These are phyloP conservation scores for Quercus berberidifolia DNA, from an alignment of 306 rosid genomes.

Conservation along the genomic window DNA sequence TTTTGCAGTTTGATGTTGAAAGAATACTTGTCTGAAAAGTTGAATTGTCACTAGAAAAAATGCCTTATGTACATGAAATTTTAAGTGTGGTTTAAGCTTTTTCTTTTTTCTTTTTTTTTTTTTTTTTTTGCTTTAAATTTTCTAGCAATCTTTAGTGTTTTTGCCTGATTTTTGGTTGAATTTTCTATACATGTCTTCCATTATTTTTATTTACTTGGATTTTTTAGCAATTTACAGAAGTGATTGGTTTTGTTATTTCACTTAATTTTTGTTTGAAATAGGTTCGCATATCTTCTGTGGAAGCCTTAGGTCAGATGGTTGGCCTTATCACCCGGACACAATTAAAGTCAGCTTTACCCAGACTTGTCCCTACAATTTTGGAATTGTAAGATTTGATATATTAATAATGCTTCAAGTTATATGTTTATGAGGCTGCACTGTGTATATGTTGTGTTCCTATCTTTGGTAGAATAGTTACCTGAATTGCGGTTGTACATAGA, in stretches of 20 bases:
- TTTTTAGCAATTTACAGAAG: background rate
- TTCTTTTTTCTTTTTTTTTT: no score
- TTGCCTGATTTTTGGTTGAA: background rate
- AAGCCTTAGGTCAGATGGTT: conserved; percentile 94
- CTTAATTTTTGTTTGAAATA: conserved; percentile 27
- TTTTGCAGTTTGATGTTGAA: background rate
- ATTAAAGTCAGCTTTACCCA: conserved; percentile 81
- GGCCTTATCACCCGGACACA: conserved; percentile 81
- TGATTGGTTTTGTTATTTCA: conserved; percentile 7
- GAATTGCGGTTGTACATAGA: background rate
- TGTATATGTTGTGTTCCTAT: conserved; percentile 10
- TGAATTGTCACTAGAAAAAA: background rate
- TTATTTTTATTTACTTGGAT: conserved; percentile 6
- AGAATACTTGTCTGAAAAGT: background rate
- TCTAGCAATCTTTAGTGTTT: background rate
- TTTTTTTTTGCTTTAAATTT: background rate
- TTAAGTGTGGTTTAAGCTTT: background rate
- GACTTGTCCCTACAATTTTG: conserved; percentile 88
- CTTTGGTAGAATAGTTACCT: conserved; percentile 10
- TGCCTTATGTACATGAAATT: background rate
- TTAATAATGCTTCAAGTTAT: conserved; percentile 12
- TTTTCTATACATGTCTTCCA: background rate
- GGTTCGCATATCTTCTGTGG: conserved; percentile 83
- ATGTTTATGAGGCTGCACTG: background rate
- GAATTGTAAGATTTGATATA: conserved; percentile 68